Percentiles rank a stretch among this genome's conserved stretches.
phyloP scores from a whole-genome alignment of 202 grass and related monocot species.

The Musa balbisiana region DNA sequence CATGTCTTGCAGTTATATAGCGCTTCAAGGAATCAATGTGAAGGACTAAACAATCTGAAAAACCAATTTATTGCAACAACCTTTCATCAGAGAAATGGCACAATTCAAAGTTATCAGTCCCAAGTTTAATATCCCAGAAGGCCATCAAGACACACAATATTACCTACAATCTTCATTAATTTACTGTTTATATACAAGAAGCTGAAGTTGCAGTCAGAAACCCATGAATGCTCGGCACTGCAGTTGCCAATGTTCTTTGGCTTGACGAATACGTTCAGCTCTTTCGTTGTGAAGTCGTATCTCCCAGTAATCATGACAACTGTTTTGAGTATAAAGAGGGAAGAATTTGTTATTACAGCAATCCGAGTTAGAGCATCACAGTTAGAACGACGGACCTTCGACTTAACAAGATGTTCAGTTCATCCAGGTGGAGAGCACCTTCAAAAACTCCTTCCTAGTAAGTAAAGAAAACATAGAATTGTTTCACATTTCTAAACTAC shows the following conservation, averaged over 20 bases:
- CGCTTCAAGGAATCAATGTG: too few species aligned
- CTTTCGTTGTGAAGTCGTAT: conserved; percentile 44
- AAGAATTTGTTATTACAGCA: conserved; percentile 3
- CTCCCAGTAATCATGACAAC: conserved; percentile 73
- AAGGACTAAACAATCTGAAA: too few species aligned
- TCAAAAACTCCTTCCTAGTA: conserved; percentile 56
- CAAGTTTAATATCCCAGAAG: neutral
- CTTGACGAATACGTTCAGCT: conserved; percentile 57
- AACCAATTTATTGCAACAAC: too few species aligned
- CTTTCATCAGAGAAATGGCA: neutral
- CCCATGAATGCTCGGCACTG: conserved; percentile 67
- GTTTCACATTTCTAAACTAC: too few species aligned
- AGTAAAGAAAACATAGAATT: neutral
- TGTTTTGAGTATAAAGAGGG: conserved; percentile 16
- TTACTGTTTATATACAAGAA: neutral
- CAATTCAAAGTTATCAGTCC: neutral
- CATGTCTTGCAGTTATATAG: too few species aligned
- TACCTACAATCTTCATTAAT: neutral
- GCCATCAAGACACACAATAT: too few species aligned
- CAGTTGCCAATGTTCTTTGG: conserved; percentile 77
- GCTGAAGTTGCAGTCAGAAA: conserved; percentile 12
- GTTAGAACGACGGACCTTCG: conserved; percentile 32
- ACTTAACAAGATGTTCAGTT: conserved; percentile 56
- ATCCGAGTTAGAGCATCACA: neutral
- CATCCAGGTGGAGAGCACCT: conserved; percentile 52